Evolutionary conservation across 108 stramenopile genomes (phyloP).

Genomic region (Nitzschia sp.): DNA sequence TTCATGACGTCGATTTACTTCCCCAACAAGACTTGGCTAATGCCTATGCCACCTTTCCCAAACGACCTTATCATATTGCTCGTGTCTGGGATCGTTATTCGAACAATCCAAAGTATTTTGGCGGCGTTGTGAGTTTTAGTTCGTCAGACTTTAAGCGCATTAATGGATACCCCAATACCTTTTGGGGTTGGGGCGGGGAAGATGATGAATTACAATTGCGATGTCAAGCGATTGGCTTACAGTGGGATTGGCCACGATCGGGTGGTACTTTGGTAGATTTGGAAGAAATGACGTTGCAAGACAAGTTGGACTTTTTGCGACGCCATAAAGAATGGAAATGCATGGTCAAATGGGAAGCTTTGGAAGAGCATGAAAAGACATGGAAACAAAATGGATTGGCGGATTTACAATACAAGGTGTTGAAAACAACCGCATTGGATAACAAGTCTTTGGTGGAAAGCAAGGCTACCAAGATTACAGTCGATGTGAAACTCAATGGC

Average conservation of each 20-base stretch:
- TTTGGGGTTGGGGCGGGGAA: conserved; percentile 99
- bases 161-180: conserved; percentile 96
- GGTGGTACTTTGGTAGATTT: conserved; percentile 67
- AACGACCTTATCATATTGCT: conserved; percentile 93
- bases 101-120: conserved; percentile 97
- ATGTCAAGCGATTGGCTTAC: conserved; percentile 64
- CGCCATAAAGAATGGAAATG: conserved; percentile 93
- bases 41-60: conserved; percentile 85
- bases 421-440: conserved; percentile 53
- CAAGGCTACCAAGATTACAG: conserved; percentile 82
- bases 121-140: conserved; percentile 93
- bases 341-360: conserved; percentile 94
- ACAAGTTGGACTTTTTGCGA: conserved; percentile 77
- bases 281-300: conserved; percentile 74
- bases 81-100: conserved; percentile 97
- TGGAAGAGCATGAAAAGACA: conserved; percentile 91
- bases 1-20: conserved; percentile 99
- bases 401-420: conserved; percentile 79
- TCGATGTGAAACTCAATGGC: conserved; percentile 91
- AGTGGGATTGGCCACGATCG: conserved; percentile 65
- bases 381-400: conserved; percentile 92
- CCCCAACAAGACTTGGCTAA: conserved; percentile 74
- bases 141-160: conserved; percentile 83
- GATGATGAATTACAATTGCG: conserved; percentile 98
- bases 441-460: conserved; percentile 17